A percentile compares a stretch with the other conserved stretches of the same genome.
phyloP scores from a whole-genome alignment of 176 grass and related monocot genomes.

The Stipa capillata region DNA sequence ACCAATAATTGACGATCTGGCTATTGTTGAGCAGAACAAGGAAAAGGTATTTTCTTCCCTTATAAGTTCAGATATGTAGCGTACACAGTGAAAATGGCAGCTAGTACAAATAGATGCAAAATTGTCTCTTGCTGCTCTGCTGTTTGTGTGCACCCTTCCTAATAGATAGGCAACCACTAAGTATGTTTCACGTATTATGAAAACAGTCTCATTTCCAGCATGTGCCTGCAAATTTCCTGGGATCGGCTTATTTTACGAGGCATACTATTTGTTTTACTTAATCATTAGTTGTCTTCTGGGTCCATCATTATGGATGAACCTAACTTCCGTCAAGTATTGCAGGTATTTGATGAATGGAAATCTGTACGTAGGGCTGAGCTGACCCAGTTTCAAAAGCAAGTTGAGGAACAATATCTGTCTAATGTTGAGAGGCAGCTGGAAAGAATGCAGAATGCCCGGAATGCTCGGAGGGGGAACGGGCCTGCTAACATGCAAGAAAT shows the following conservation, averaged over 20 bases:
- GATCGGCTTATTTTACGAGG: not conserved
- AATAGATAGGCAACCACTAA: not conserved
- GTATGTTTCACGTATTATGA: not conserved
- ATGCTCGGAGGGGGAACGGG: conserved; percentile 37
- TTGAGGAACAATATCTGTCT: conserved; percentile 74
- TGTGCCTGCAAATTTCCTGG: not conserved
- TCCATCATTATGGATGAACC: not conserved
- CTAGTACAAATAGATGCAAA: not conserved
- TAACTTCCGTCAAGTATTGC: not conserved
- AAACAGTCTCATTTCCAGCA: not conserved
- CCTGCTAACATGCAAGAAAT: conserved; percentile 80
- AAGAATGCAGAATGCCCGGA: conserved; percentile 72
- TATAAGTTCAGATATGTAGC: not conserved
- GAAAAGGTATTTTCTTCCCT: conserved; percentile 49
- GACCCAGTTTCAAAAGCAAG: conserved; percentile 67
- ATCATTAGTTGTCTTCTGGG: not conserved
- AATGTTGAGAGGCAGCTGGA: conserved; percentile 84
- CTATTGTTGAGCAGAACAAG: conserved; percentile 53
- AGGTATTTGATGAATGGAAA: conserved; percentile 86
- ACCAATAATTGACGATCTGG: conserved; percentile 62
- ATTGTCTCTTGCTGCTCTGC: not conserved
- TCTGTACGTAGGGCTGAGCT: conserved; percentile 59
- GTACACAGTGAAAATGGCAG: not conserved
- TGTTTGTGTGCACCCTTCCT: not conserved
- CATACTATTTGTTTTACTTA: not conserved